Base-by-base conservation (phyloP, 208 protist species). In the Trypanosoma melophagium region DNA sequence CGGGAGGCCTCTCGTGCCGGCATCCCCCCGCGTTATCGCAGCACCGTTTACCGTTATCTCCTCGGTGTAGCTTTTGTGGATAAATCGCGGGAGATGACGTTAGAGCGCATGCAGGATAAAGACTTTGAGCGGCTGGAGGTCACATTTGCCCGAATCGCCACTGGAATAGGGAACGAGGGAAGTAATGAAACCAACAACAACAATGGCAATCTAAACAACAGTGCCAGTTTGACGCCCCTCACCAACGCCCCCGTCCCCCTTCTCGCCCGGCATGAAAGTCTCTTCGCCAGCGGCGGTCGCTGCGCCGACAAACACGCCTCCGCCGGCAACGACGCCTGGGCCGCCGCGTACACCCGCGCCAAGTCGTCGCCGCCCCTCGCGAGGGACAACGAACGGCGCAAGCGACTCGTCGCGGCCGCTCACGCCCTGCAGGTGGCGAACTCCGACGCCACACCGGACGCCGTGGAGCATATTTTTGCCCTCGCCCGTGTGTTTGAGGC, bases 41-140 rank as follows among this genome's bases (percentile, higher is more conserved):
- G 78, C 56, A 74, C 82, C 7, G 90, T 94, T 49, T 96, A 96
- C 71, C 81, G 86, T 60, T 91, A 96, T 66, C 79, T 96, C 0
- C 79, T 96, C 35, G 86, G 86, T 25, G 75, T 94, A 38, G 74
- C 87, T 22, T 81, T 83, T 31, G 79, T 77, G 17, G 86, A 95
- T 62, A 91, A 91, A 66, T 93, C 87, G 16, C 78, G 77, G 45
- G 86, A 95, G 71, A 91, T 95, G 89, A 87, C 84, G 60, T 71
- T 92, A 71, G 89, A 95, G 62, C 75, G 83, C 17, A 58, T 75
- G 71, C 89, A 90, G 69, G 89, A 95, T 67, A 87, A 91, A 62
- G 86, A 91, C 67, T 92, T 93, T 66, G 71, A 85, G 41, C 62
- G 71, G 24, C 61, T 95, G 19, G 58, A 76, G 54, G 60, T 45